Conservation (phyloP, 306 rosid genomes). For the Oemleria cerasiformis region DNA sequence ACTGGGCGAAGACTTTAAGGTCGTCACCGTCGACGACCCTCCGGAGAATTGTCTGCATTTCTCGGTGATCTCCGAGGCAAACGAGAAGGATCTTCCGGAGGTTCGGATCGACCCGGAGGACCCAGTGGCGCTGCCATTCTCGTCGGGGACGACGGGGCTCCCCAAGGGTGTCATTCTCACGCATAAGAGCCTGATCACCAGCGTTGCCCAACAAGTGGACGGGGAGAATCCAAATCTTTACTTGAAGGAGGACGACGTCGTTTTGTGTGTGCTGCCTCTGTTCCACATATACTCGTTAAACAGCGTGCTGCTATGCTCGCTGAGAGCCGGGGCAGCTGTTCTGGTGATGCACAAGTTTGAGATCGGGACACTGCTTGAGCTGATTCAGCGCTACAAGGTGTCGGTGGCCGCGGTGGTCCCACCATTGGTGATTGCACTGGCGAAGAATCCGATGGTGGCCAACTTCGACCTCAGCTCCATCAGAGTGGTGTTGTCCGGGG, state of each 20-base stretch:
- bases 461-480: conserved; percentile 69
- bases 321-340: conserved; percentile 64
- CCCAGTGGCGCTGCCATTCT: conserved; percentile 71
- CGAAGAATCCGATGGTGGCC: conserved; percentile 65
- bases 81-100: conserved; percentile 37
- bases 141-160: conserved; percentile 88
- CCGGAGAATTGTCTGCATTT: conserved; percentile 68
- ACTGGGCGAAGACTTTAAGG: conserved; percentile 42
- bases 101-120: conserved; percentile 42
- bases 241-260: conserved; percentile 50
- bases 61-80: conserved; percentile 52
- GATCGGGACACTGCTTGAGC: conserved; percentile 51
- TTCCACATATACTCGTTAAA: conserved; percentile 77
- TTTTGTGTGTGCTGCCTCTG: conserved; percentile 77
- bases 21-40: conserved; percentile 54
- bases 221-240: conserved; percentile 80
- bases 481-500: conserved; percentile 63
- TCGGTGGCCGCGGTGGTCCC: conserved; percentile 86
- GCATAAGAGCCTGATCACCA: conserved; percentile 63
- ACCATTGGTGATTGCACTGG: conserved; percentile 73
- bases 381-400: conserved; percentile 51
- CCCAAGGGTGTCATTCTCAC: conserved; percentile 84
- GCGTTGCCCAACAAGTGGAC: conserved; percentile 89
- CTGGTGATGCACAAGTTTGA: conserved; percentile 77
- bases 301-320: conserved; percentile 57